phyloP scores from a whole-genome alignment of 768 basidiomycete species.

The Lactarius deliciosus region DNA sequence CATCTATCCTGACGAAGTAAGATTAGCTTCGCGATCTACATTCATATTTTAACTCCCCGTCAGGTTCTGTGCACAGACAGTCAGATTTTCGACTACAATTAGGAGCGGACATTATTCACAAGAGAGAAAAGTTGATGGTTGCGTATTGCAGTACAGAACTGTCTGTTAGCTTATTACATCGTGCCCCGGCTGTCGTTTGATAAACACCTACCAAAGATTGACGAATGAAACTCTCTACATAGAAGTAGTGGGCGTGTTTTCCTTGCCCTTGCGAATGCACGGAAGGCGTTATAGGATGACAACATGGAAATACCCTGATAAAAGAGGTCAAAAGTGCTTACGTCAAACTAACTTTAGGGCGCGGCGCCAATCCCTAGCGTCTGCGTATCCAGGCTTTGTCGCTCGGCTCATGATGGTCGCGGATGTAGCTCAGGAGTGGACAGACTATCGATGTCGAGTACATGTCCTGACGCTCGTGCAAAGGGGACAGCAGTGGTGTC shows the following conservation, averaged over 20 bases:
- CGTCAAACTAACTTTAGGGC: neutral
- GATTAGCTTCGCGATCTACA: conserved; percentile 19
- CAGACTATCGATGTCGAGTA: conserved; percentile 68
- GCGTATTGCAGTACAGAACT: neutral
- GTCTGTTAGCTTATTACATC: neutral
- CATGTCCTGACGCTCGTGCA: too few species aligned
- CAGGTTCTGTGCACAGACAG: conserved; percentile 8
- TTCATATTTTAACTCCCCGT: neutral
- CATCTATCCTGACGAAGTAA: conserved; percentile 73
- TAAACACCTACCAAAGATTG: too few species aligned
- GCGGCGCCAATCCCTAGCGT: conserved; percentile 48
- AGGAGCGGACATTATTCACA: neutral
- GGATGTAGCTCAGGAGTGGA: conserved; percentile 24
- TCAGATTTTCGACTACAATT: neutral
- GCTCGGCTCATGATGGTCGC: conserved; percentile 37
- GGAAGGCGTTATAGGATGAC: too few species aligned
- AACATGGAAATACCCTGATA: too few species aligned
- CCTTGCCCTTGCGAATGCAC: too few species aligned
- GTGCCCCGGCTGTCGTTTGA: neutral
- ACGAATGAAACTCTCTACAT: too few species aligned
- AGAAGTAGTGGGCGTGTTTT: too few species aligned
- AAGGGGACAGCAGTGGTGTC: conserved; percentile 47
- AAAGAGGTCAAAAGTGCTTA: neutral
- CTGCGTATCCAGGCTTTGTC: conserved; percentile 42
- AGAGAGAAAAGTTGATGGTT: neutral